Percentiles rank a stretch among this genome's conserved stretches.
phyloP scores from a whole-genome alignment of 164 flowering plant species.

The Litsea cubeba region DNA sequence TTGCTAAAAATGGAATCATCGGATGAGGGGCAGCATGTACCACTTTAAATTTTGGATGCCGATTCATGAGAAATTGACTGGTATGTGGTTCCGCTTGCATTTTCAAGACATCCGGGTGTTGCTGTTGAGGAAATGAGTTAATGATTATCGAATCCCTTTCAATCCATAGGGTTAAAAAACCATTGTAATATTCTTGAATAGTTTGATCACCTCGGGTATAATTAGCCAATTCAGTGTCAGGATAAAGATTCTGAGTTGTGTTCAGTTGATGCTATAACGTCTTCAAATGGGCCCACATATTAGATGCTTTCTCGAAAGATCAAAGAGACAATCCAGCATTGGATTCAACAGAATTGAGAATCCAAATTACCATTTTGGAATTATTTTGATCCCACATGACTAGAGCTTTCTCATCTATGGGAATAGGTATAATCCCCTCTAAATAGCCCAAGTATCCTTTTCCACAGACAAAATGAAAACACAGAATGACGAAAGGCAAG shows the following conservation, averaged over 20 bases:
- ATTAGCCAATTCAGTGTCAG: neutral
- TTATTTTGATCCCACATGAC: neutral
- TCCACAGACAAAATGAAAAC: no score
- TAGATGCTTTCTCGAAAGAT: neutral
- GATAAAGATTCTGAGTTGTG: neutral
- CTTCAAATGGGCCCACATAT: neutral
- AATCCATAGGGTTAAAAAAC: neutral
- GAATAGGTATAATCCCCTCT: no score
- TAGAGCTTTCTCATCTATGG: no score
- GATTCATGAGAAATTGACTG: neutral
- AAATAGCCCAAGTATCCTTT: no score
- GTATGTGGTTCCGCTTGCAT: neutral
- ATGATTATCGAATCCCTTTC: neutral
- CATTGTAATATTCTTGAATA: neutral
- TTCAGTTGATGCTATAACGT: neutral
- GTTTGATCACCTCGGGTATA: neutral
- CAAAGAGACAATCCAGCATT: neutral
- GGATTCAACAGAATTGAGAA: neutral
- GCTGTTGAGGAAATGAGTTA: neutral
- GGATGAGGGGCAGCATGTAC: neutral
- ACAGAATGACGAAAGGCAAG: no score
- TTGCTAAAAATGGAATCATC: neutral
- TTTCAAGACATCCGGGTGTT: neutral
- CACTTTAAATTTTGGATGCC: neutral
- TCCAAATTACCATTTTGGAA: neutral